These are phyloP conservation scores for Pichiaceae sp. DNA, from an alignment of 1,139 yeast species.

Conservation along the genomic window DNA sequence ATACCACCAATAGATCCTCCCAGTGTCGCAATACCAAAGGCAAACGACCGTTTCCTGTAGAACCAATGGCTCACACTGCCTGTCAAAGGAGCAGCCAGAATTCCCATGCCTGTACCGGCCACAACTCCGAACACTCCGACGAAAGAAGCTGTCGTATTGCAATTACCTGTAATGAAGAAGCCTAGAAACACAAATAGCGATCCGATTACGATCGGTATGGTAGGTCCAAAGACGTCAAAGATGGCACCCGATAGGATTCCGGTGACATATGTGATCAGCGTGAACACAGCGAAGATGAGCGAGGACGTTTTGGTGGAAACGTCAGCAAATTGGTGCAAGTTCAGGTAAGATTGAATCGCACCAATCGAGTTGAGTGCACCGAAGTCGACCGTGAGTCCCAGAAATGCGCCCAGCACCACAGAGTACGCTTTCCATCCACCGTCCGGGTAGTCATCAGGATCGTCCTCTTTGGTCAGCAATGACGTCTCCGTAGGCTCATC, in stretches of 20 bases:
- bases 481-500: too few species aligned
- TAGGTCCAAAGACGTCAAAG: conserved; percentile 48
- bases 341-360: conserved; percentile 50
- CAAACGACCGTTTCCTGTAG: conserved; percentile 36
- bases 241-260: conserved; percentile 52
- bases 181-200: conserved; percentile 39
- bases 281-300: conserved; percentile 55
- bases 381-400: conserved; percentile 45
- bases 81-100: conserved; percentile 49
- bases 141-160: conserved; percentile 46
- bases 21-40: conserved; percentile 48
- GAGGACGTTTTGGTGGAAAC: conserved; percentile 38
- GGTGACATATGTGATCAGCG: conserved; percentile 45
- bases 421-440: conserved; percentile 46
- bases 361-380: conserved; percentile 56
- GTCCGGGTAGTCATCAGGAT: conserved; percentile 46
- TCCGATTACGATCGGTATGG: conserved; percentile 35
- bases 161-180: conserved; percentile 44
- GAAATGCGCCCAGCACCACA: conserved; percentile 47
- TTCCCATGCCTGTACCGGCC: conserved; percentile 51
- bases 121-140: conserved; percentile 48
- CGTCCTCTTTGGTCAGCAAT: conserved; percentile 13
- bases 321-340: conserved; percentile 38
- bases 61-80: conserved; percentile 58
- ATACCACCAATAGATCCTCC: conserved; percentile 63